phyloP scores from a whole-genome alignment of 1,284 basidiomycete species.

The Ceratorhiza oryzae-sativae region DNA sequence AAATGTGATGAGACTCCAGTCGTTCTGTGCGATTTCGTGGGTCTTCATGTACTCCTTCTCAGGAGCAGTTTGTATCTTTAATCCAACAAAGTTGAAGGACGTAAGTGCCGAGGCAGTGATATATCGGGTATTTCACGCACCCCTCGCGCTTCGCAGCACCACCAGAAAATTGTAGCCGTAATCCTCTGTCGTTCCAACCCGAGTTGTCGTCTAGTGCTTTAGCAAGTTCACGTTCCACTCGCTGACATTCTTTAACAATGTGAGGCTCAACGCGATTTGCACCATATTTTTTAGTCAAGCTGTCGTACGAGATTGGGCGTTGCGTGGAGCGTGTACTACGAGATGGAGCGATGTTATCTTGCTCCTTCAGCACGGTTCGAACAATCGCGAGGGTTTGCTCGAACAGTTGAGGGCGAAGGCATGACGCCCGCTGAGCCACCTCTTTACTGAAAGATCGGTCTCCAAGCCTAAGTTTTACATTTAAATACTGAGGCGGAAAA shows the following conservation, averaged over 20 bases:
- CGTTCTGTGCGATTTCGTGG: slow-evolving; percentile 32
- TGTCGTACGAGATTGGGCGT: slow-evolving; percentile 38
- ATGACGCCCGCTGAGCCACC: slow-evolving; percentile 37
- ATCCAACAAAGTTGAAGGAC: background rate
- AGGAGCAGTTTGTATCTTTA: slow-evolving; percentile 22
- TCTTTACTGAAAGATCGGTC: slow-evolving; percentile 37
- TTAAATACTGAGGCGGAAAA: background rate
- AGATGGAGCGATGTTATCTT: slow-evolving; percentile 36
- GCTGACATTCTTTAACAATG: slow-evolving; percentile 37
- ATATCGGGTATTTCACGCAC: background rate
- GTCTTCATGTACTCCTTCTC: slow-evolving; percentile 36
- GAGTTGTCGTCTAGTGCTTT: slow-evolving; percentile 34
- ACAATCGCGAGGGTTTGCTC: slow-evolving; percentile 32
- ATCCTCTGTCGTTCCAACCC: slow-evolving; percentile 35
- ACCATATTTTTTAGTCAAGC: slow-evolving; percentile 38
- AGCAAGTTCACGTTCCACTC: slow-evolving; percentile 31
- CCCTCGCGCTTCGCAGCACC: slow-evolving; percentile 38
- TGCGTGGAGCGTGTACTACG: slow-evolving; percentile 34
- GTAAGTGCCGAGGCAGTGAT: slow-evolving; percentile 6
- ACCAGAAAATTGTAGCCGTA: slow-evolving; percentile 39
- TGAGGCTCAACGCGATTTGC: slow-evolving; percentile 37
- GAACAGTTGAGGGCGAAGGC: slow-evolving; percentile 36
- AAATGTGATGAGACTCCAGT: slow-evolving; percentile 39
- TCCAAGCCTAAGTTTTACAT: slow-evolving; percentile 19
- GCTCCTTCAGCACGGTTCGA: slow-evolving; percentile 38